Conservation (phyloP, 495 filamentous ascomycete genomes). For the Neurospora pannonica region DNA sequence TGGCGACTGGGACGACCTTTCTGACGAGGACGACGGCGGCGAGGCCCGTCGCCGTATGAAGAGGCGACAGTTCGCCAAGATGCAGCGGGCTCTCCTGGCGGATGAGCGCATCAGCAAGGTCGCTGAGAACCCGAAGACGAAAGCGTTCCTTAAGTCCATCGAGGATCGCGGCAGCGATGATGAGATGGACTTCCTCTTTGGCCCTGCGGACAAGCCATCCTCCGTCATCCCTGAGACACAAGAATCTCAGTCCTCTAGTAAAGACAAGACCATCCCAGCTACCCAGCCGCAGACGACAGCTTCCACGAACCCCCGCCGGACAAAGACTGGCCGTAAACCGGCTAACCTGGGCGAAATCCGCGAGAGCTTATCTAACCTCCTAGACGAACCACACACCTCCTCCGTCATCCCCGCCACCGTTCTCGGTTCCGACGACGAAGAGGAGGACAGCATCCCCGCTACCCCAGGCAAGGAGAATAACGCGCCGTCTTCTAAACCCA, state of each 20-base stretch:
- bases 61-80: slow-evolving; percentile 78
- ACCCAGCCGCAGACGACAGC: slow-evolving; percentile 30
- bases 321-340: slow-evolving; percentile 49
- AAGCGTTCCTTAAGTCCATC: slow-evolving; percentile 80
- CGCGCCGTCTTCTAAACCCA: slow-evolving; percentile 4
- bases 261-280: slow-evolving; percentile 30
- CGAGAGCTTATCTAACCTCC: slow-evolving; percentile 67
- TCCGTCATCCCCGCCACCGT: slow-evolving; percentile 39
- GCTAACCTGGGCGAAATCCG: slow-evolving; percentile 68
- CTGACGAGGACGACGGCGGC: slow-evolving; percentile 78
- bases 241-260: slow-evolving; percentile 29
- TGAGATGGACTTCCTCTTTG: slow-evolving; percentile 64
- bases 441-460: neutral
- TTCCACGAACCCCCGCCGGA: slow-evolving; percentile 55
- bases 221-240: slow-evolving; percentile 9
- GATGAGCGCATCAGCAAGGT: slow-evolving; percentile 87
- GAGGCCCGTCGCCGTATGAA: slow-evolving; percentile 71
- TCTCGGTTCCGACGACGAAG: slow-evolving; percentile 31
- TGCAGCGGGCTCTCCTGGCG: slow-evolving; percentile 80
- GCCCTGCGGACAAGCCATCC: slow-evolving; percentile 33
- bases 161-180: slow-evolving; percentile 76
- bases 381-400: slow-evolving; percentile 50
- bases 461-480: neutral
- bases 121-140: slow-evolving; percentile 80
- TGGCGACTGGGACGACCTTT: slow-evolving; percentile 67